These are phyloP conservation scores for Brassica carinata DNA, from an alignment of 345 rosid species.

Conservation along the genomic window DNA sequence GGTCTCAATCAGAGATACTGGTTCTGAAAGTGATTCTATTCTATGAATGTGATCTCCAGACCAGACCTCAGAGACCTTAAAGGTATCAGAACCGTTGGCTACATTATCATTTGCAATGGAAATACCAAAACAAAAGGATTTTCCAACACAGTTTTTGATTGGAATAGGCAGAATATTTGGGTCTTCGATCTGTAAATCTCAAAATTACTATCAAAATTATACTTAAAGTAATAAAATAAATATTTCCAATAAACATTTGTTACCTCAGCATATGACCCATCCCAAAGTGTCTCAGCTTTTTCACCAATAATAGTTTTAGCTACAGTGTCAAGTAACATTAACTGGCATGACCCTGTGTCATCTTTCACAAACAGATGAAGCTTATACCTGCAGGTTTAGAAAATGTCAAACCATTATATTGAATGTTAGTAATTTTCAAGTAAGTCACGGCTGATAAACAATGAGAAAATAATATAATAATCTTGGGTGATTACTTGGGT, in stretches of 20 bases:
- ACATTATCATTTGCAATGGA: not conserved
- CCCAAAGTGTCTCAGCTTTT: not conserved
- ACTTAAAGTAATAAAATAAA: no score
- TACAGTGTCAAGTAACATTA: not conserved
- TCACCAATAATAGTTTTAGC: not conserved
- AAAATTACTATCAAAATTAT: no score
- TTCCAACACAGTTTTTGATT: not conserved
- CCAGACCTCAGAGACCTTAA: not conserved
- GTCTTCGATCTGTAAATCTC: not conserved
- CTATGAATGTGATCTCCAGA: not conserved
- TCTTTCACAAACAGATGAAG: not conserved
- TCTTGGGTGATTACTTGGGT: not conserved
- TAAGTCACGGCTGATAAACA: no score
- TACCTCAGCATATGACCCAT: not conserved
- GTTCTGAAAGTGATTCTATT: not conserved
- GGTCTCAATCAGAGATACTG: not conserved
- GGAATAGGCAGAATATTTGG: not conserved
- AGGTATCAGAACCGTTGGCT: not conserved
- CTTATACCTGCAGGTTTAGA: not conserved
- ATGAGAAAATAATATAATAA: no score
- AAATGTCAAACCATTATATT: no score
- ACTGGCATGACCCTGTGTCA: not conserved
- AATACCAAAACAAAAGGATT: not conserved
- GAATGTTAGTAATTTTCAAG: no score
- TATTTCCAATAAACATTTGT: no score